Evolutionary conservation across 2,329 filamentous ascomycete genomes (phyloP).

Genomic region (Fusarium keratoplasticum): DNA sequence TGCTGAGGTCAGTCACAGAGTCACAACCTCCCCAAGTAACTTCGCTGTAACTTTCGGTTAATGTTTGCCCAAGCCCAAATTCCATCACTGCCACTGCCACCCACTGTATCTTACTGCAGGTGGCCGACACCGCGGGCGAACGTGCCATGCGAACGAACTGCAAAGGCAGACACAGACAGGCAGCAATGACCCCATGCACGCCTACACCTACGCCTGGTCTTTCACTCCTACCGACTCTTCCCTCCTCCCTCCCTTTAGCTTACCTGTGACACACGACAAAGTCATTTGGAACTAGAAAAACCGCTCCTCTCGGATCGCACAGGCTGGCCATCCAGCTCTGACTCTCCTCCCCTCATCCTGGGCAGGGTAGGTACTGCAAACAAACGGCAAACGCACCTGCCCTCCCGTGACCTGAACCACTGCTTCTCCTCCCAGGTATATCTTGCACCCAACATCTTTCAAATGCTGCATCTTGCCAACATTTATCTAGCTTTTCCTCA

Average conservation of each 20-base stretch:
- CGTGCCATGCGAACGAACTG: background rate
- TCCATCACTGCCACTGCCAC: background rate
- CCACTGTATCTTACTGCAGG: background rate
- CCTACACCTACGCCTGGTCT: background rate
- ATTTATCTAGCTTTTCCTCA: background rate
- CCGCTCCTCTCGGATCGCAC: background rate
- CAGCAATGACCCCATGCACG: slow-evolving; percentile 1
- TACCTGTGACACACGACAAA: background rate
- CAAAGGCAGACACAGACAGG: background rate
- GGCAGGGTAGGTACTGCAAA: background rate
- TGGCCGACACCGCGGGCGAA: background rate
- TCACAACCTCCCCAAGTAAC: background rate
- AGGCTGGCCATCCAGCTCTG: background rate
- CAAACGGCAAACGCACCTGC: background rate
- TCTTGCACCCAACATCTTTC: background rate
- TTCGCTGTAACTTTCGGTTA: background rate
- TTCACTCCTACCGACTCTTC: background rate
- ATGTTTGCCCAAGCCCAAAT: background rate
- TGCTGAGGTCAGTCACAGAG: background rate
- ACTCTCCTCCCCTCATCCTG: background rate
- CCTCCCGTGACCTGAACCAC: background rate
- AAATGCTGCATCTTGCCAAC: background rate
- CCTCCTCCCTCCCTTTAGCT: background rate
- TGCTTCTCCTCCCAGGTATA: background rate
- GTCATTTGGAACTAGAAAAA: background rate